Conservation (phyloP, 331 rosid genomes). For the Malus hybrid region DNA sequence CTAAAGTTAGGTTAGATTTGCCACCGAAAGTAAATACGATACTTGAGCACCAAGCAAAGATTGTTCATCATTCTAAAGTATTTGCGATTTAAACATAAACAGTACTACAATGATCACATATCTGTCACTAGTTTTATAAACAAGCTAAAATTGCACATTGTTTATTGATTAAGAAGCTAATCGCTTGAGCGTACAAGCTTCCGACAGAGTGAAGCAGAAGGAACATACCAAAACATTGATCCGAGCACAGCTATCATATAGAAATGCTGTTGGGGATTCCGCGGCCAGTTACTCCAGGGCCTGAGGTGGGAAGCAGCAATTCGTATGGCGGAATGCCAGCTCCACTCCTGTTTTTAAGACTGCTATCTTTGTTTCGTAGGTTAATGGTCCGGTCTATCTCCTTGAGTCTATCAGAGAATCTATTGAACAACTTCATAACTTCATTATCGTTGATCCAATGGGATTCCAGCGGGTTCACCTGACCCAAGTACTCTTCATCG, state of each 20-base stretch:
- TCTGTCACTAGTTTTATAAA: background rate
- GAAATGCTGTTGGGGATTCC: conserved; percentile 77
- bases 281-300: conserved; percentile 83
- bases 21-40: background rate
- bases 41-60: background rate
- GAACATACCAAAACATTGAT: background rate
- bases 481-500: conserved; percentile 96
- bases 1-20: background rate
- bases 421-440: conserved; percentile 35
- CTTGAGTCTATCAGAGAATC: conserved; percentile 53
- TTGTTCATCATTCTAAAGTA: background rate
- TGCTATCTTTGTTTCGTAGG: conserved; percentile 47
- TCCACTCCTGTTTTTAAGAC: conserved; percentile 52
- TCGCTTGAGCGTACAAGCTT: background rate
- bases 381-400: conserved; percentile 78
- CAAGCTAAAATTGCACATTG: background rate
- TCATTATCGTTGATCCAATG: conserved; percentile 64
- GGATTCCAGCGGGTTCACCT: conserved; percentile 42
- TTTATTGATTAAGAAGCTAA: background rate
- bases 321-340: conserved; percentile 60
- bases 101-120: background rate
- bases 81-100: background rate
- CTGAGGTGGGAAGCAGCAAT: conserved; percentile 42
- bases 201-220: background rate
- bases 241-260: conserved; percentile 15